Evolutionary conservation across 345 rosid genomes (phyloP).

Genomic region (Euphorbia peplus): DNA sequence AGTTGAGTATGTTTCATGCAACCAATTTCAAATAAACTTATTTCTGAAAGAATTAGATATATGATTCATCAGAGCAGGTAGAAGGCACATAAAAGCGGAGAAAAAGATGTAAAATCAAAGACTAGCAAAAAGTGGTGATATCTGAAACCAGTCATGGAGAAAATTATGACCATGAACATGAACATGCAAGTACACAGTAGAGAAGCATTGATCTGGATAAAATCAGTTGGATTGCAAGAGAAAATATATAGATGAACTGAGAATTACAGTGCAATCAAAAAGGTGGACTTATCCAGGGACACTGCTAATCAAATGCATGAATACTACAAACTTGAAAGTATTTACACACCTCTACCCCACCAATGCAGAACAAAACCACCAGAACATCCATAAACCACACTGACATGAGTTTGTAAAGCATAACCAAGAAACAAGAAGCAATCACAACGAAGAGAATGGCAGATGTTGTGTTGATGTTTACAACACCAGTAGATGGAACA

Average conservation of each 20-base stretch:
- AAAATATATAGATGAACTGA: not conserved
- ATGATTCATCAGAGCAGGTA: not conserved
- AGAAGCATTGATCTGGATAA: not conserved
- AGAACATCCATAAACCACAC: slow-evolving; percentile 85
- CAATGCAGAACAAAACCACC: slow-evolving; percentile 93
- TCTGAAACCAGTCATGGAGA: too few species aligned
- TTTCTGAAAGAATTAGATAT: not conserved
- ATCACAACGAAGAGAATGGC: slow-evolving; percentile 83
- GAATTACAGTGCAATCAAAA: not conserved
- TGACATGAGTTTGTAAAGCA: slow-evolving; percentile 98
- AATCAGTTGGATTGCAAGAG: not conserved
- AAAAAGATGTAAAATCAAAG: too few species aligned
- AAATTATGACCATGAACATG: not conserved
- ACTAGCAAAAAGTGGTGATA: too few species aligned
- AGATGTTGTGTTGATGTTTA: slow-evolving; percentile 68
- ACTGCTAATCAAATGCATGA: slow-evolving; percentile 2
- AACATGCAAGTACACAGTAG: not conserved
- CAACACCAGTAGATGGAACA: slow-evolving; percentile 53
- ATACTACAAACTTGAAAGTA: slow-evolving; percentile 6
- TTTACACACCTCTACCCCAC: slow-evolving; percentile 81
- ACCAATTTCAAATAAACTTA: not conserved
- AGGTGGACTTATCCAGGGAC: not conserved
- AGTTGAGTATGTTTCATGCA: not conserved
- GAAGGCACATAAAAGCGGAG: not conserved
- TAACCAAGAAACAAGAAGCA: slow-evolving; percentile 92